Conservation (phyloP, 179 eudicot species). For the Gypsophila paniculata region DNA sequence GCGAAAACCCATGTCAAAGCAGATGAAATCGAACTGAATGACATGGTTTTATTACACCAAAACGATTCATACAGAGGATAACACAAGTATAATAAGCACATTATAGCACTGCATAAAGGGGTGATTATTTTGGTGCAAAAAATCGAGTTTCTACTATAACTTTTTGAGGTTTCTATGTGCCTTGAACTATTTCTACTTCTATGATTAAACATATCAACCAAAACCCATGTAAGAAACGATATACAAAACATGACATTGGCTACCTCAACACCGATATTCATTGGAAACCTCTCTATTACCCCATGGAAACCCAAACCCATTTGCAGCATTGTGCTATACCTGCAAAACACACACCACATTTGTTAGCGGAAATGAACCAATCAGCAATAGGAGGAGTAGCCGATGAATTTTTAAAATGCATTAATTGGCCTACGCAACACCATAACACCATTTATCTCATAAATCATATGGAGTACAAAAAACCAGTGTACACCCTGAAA, state of each 20-base stretch:
- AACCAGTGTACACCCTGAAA: too few relatives aligned
- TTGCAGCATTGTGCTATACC: conserved; percentile 28
- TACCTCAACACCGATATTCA: conserved; percentile 39
- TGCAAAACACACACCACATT: conserved; percentile 18
- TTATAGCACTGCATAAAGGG: conserved; percentile 33
- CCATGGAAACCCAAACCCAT: conserved; percentile 19
- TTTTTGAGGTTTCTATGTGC: conserved; percentile 12
- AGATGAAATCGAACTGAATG: conserved; percentile 31
- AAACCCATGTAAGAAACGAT: conserved; percentile 54
- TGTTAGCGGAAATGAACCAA: too few relatives aligned
- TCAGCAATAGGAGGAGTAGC: too few relatives aligned
- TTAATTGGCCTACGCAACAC: too few relatives aligned
- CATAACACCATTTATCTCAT: too few relatives aligned
- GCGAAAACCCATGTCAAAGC: conserved; percentile 60
- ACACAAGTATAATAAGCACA: conserved; percentile 36
- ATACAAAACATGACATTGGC: conserved; percentile 53
- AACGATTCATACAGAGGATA: conserved; percentile 41
- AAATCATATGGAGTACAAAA: too few relatives aligned
- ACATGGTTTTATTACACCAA: conserved; percentile 30
- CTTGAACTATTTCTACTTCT: conserved; percentile 20
- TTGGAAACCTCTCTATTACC: conserved; percentile 30
- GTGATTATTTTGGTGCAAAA: conserved; percentile 34
- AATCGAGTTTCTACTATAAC: conserved; percentile 15
- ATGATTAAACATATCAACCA: conserved; percentile 37
- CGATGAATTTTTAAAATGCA: too few relatives aligned